Evolutionary conservation across 208 protist genomes (phyloP), one percentile per base, ranked within the genome.

Genomic region (Borovskyia barvae): DNA sequence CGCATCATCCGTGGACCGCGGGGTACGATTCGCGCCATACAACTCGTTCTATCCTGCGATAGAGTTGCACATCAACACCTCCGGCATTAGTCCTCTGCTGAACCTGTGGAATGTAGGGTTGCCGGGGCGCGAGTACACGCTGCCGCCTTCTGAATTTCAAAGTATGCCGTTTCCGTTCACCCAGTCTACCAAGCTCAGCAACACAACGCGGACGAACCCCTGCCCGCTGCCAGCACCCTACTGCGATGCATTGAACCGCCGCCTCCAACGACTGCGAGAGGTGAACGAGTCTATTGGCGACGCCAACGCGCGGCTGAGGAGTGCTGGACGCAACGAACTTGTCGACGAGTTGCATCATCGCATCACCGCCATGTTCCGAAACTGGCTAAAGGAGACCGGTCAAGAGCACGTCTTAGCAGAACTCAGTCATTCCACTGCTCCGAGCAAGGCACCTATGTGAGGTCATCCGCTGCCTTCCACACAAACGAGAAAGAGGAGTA

Each of bases 11-110:
- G 17, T 35, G 1, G 20, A 24, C 7, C 56, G 72, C 20, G 76
- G 83, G 17, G 80, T 94, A 15, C 82, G 82, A 9, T 87, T 96
- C 25, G 90, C 90, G 1, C 90, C 90, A 28, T 96, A 96, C 63
- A 96, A 96, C 75, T 87, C 90, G 1, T 78, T 87, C 49, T 96
- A 96, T 62, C 79, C 84, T 3, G 90, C 82, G 12, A 69, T 96
- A 25, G 86, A 93, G 64, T 77, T 93, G 72, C 76, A 96, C 66
- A 77, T 93, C 47, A 78, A 71, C 41, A 72, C 39, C 49, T 84
- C 90, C 0, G 90, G 90, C 35, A 80, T 96, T 19, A 96, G 78
- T 46, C 90, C 90, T 8, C 75, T 82, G 42, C 76, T 96, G 12
- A 96, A 94, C 54, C 53, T 96, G 2, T 96, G 86, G 85, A 92